phyloP scores from a whole-genome alignment of 768 basidiomycete species.

The Boletus eberwhitei region DNA sequence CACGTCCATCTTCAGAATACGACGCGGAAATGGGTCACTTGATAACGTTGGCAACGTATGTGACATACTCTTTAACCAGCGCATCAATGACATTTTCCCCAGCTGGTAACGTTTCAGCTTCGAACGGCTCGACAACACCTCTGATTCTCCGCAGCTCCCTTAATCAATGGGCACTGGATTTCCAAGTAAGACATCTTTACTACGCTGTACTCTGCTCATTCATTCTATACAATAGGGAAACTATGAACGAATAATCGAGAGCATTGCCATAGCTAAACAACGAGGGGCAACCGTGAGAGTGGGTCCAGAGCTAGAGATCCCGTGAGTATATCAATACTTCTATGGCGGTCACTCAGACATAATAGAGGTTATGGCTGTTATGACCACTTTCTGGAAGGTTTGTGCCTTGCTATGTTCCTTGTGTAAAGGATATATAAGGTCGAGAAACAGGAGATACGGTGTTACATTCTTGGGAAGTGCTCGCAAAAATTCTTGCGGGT shows the following conservation, averaged over 20 bases:
- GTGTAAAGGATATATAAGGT: neutral
- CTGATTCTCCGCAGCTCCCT: conserved; percentile 59
- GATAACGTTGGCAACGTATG: conserved; percentile 86
- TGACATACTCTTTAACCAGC: neutral
- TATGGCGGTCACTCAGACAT: neutral
- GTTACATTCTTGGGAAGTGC: conserved; percentile 96
- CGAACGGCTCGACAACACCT: neutral
- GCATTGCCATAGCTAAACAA: conserved; percentile 84
- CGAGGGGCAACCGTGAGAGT: conserved; percentile 89
- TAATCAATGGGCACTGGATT: conserved; percentile 97
- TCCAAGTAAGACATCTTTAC: conserved; percentile 55
- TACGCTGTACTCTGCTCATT: neutral
- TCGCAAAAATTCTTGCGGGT: conserved; percentile 83
- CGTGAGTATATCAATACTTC: conserved; percentile 44
- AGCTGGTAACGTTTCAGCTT: conserved; percentile 24
- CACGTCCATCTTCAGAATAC: neutral
- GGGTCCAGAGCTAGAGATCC: conserved; percentile 95
- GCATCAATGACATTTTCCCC: neutral
- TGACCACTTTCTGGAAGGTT: conserved; percentile 97
- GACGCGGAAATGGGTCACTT: conserved; percentile 67
- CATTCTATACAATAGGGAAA: conserved; percentile 62
- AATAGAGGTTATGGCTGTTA: conserved; percentile 92
- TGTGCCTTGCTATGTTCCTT: neutral
- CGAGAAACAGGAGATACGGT: conserved; percentile 78
- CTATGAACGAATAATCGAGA: conserved; percentile 82